Conservation (phyloP, 805 yeast species). For the Blastobotrys chiropterorum region DNA sequence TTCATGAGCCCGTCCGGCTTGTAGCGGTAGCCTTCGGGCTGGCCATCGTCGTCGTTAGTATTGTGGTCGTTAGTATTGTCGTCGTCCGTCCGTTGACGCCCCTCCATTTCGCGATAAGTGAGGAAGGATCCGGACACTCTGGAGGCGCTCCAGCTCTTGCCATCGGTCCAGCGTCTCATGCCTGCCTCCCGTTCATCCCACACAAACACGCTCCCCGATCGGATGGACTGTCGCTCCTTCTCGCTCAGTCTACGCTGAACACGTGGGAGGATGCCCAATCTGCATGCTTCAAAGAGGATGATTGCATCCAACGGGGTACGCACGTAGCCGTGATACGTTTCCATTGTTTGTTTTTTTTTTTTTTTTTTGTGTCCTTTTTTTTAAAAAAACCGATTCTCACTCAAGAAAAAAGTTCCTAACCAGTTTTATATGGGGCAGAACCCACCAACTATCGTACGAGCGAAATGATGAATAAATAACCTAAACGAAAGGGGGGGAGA, state of each 20-base stretch:
- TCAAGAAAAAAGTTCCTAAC: neutral
- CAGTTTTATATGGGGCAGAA: neutral
- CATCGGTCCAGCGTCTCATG: constrained; percentile 77
- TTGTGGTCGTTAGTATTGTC: constrained; percentile 5
- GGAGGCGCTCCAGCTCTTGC: constrained; percentile 66
- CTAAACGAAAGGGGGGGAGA: neutral
- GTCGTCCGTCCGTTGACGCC: constrained; percentile 15
- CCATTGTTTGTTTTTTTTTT: constrained; percentile 29
- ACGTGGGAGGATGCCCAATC: constrained; percentile 50
- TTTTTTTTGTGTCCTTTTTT: neutral
- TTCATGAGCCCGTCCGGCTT: constrained; percentile 54
- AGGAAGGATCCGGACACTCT: constrained; percentile 60
- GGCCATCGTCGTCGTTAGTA: constrained; percentile 3
- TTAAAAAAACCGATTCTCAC: neutral
- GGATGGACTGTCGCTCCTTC: constrained; percentile 47
- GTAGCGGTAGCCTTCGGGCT: constrained; percentile 32
- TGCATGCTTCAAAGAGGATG: constrained; percentile 57
- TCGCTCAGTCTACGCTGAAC: constrained; percentile 53
- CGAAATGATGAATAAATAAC: neutral
- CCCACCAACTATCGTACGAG: neutral
- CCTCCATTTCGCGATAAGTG: constrained; percentile 57
- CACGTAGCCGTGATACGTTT: constrained; percentile 57
- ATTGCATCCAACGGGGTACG: constrained; percentile 57
- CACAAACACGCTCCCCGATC: constrained; percentile 55
- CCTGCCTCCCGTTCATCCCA: constrained; percentile 71